Evolutionary conservation across 441 rosid genomes (phyloP), one percentile per base, ranked within the genome.

Genomic region (Cnidoscolus chayamansa): DNA sequence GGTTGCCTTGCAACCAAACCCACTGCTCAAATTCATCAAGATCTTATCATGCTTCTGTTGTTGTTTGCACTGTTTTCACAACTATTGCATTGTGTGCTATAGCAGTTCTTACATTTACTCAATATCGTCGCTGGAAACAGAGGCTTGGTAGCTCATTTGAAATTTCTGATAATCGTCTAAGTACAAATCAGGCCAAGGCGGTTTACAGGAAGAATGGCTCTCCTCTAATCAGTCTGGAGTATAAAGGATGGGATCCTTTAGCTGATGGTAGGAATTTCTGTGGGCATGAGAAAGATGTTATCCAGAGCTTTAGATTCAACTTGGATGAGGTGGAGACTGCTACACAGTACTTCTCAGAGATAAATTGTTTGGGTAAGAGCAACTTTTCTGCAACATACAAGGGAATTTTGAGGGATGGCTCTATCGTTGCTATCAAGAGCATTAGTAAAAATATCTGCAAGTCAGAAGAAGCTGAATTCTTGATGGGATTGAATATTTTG

Each of bases 311-410:
- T 71, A 80, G 89, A 68, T 90, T 90, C 79, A 92, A 90, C 65
- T 81, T 94, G 10, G 94, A 94, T 65, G 98, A 94, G 81, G 87
- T 94, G 4, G 97, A 94, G 82, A 83, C 94, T 0, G 98, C 98
- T 11, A 89, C 93, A 13, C 94, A 92, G 68, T 89, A 89, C 85
- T 92, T 94, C 78, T 94, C 97, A 0, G 91, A 86, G 83, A 80
- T 81, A 66, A 92, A 87, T 73, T 59, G 92, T 82, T 76, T 92
- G 69, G 92, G 96, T 7, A 86, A 81, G 82, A 85, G 89, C 51
- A 85, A 80, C 78, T 92, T 86, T 69, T 89, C 90, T 0, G 82
- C 95, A 0, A 86, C 92, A 12, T 94, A 89, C 67, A 90, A 81
- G 77, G 98, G 98, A 45, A 80, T 88, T 58, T 66, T 92, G 72